phyloP scores from a whole-genome alignment of 768 basidiomycete species.

The Lactarius sanguifluus region DNA sequence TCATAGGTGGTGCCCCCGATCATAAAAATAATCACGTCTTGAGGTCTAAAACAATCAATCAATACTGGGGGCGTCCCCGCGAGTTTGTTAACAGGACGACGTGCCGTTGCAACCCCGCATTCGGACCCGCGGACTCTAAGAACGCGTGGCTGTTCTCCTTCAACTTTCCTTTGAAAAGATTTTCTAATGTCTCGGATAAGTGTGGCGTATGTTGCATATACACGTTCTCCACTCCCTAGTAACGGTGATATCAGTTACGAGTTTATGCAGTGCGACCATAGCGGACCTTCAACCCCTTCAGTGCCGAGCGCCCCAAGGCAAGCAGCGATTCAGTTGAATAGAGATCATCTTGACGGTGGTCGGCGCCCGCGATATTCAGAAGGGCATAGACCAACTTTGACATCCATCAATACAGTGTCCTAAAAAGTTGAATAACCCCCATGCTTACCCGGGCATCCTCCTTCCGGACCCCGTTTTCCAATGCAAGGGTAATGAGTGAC shows the following conservation, averaged over 20 bases:
- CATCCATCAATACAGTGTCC: slow-evolving; percentile 8
- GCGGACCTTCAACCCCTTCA: slow-evolving; percentile 90
- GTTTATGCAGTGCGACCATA: not conserved
- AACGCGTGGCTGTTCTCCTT: slow-evolving; percentile 91
- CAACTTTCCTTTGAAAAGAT: slow-evolving; percentile 80
- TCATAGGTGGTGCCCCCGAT: slow-evolving; percentile 96
- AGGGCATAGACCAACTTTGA: slow-evolving; percentile 87
- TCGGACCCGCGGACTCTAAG: slow-evolving; percentile 66
- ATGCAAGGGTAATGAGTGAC: slow-evolving; percentile 67
- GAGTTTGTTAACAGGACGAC: slow-evolving; percentile 21
- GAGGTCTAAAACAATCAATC: slow-evolving; percentile 56
- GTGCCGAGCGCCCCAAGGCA: slow-evolving; percentile 88
- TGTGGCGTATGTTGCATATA: slow-evolving; percentile 98
- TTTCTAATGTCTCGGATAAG: slow-evolving; percentile 87
- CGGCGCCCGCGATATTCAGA: slow-evolving; percentile 89
- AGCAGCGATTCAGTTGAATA: slow-evolving; percentile 95
- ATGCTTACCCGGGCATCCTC: slow-evolving; percentile 70
- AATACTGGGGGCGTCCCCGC: slow-evolving; percentile 1
- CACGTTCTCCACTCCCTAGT: slow-evolving; percentile 97
- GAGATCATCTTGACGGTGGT: slow-evolving; percentile 95
- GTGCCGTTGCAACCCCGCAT: slow-evolving; percentile 71
- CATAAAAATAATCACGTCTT: slow-evolving; percentile 96
- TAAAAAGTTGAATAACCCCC: not conserved
- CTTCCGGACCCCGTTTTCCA: slow-evolving; percentile 70
- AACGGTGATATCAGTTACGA: slow-evolving; percentile 22